Base-by-base conservation (phyloP, 768 basidiomycete genomes). In the Leucocoprinus birnbaumii region DNA sequence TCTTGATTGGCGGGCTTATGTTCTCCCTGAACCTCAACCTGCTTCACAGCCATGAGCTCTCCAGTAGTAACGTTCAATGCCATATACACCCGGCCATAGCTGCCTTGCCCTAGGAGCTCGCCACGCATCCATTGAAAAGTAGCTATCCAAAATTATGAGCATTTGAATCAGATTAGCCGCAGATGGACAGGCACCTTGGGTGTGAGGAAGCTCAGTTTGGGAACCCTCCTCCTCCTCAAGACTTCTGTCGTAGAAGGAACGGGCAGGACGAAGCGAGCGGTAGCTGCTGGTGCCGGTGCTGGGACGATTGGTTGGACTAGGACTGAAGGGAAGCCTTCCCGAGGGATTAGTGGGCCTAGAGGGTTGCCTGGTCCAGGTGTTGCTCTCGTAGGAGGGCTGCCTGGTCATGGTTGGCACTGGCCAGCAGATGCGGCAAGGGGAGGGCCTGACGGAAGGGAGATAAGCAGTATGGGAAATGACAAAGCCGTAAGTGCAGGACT, bases 1-100 rank as follows among this genome's bases (percentile, higher is more conserved):
- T 82, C 79, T 49, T 77, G 68, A 59, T 91, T 84, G 26, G 86
- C 78, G 48, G 75, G 69, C 65, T 89, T 82, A 58, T 64, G 51
- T 75, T 77, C 63, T 81, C 82, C 69, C 93, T 90, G 60, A 55
- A 91, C 76, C 67, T 97, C 94, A 27, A 97, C 95, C 68, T 96
- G 94, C 71, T 98, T 98, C 58, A 98, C 94, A 2, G 95, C 95
- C 65, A 97, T 89, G 76, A 96, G 85, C 67, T 96, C 91, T 31
- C 92, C 93, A 0, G 89, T 93, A 2, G 85, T 91, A 35, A 87
- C 89, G 68, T 96, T 97, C 48, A 97, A 73, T 0, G 87, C 94
- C 58, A 94, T 78, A 64, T 91, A 97, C n/a, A 98, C 95, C 47
- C 82, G 80, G 24, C 94, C 95, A 65, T 91, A 96, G 42, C 89